Evolutionary conservation across 73 alveolate genomes (phyloP).

Genomic region (Paramecium bursaria): DNA sequence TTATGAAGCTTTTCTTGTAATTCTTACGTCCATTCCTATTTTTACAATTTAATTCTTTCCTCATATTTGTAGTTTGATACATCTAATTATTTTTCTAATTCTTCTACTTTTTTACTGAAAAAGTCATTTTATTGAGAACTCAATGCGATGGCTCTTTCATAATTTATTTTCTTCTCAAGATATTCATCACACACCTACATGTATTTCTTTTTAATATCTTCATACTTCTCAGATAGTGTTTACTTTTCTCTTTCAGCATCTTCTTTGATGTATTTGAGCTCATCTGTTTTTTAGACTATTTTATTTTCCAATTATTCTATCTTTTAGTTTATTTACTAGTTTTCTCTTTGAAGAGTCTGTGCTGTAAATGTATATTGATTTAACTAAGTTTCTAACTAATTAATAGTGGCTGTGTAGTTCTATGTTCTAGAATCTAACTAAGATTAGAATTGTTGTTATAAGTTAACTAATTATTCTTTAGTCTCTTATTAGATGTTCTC

Average conservation of each 20-base stretch:
- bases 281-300: neutral
- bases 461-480: conserved; percentile 30
- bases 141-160: conserved; percentile 51
- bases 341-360: neutral
- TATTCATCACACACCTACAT: conserved; percentile 50
- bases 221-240: neutral
- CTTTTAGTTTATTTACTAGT: neutral
- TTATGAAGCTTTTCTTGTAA: conserved; percentile 24
- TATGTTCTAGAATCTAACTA: conserved; percentile 17
- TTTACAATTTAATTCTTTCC: conserved; percentile 25
- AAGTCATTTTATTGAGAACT: conserved; percentile 44
- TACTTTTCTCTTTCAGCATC: conserved; percentile 35
- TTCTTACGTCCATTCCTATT: conserved; percentile 52
- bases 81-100: conserved; percentile 38
- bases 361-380: neutral
- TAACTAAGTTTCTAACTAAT: conserved; percentile 33
- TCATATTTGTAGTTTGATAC: conserved; percentile 21
- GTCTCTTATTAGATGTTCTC: conserved; percentile 14
- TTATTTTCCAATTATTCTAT: neutral
- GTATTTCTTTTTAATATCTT: conserved; percentile 27
- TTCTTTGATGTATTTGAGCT: conserved; percentile 2
- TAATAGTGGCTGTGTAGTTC: neutral
- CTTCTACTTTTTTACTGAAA: conserved; percentile 39
- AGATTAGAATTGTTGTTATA: neutral
- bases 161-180: conserved; percentile 42